A percentile compares a stretch with the other conserved stretches of the same genome.
These are phyloP conservation scores for Mycena amicta DNA, from an alignment of 768 basidiomycete species.

Conservation along the genomic window DNA sequence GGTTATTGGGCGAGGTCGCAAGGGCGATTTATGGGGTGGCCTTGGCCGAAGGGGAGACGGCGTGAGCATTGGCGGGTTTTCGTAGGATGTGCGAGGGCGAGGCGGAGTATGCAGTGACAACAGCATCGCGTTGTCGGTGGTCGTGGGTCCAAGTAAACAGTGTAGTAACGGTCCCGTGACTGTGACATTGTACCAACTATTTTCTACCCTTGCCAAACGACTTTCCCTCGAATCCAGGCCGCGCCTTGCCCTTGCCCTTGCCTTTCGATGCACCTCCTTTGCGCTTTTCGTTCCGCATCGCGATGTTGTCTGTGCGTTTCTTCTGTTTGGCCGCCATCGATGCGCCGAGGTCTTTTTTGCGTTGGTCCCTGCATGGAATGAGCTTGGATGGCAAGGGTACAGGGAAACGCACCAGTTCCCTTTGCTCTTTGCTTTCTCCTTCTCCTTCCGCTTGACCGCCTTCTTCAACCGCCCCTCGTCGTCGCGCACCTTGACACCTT, in stretches of 20 bases:
- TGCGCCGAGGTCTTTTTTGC: constrained; percentile 75
- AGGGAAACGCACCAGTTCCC: constrained; percentile 91
- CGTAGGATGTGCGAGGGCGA: constrained; percentile 35
- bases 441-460: constrained; percentile 90
- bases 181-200: neutral
- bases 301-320: constrained; percentile 90
- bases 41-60: constrained; percentile 58
- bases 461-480: constrained; percentile 87
- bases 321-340: constrained; percentile 87
- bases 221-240: constrained; percentile 90
- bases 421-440: constrained; percentile 82
- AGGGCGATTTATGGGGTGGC: constrained; percentile 32
- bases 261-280: constrained; percentile 34
- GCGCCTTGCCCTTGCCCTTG: constrained; percentile 61
- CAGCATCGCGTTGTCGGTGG: neutral
- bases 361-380: constrained; percentile 67
- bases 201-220: too few species aligned
- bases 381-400: constrained; percentile 4
- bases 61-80: constrained; percentile 62
- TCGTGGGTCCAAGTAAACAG: constrained; percentile 12
- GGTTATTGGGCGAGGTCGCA: constrained; percentile 45
- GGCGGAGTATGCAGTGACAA: constrained; percentile 29
- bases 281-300: constrained; percentile 80
- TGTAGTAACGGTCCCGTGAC: constrained; percentile 1
- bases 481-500: constrained; percentile 90